phyloP scores from a whole-genome alignment of 495 filamentous ascomycete genomes.

The Aspergillus baeticus region DNA sequence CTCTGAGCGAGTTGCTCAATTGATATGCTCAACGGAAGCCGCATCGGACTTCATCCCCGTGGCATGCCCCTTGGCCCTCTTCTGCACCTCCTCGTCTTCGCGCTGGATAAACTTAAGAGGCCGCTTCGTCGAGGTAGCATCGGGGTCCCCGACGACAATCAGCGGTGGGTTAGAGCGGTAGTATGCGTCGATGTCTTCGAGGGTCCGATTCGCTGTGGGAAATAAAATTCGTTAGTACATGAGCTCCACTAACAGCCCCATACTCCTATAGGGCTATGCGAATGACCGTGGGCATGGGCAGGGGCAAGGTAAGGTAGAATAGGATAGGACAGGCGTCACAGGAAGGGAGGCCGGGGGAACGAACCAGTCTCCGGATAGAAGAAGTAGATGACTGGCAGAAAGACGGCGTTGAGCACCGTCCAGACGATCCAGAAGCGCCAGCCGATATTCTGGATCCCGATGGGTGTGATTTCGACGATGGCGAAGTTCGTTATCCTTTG shows the following conservation, averaged over 20 bases:
- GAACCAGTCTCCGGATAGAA: conserved; percentile 60
- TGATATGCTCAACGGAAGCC: background rate
- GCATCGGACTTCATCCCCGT: background rate
- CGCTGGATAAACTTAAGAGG: conserved; percentile 33
- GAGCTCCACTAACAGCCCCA: too few species aligned
- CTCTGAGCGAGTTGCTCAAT: too few species aligned
- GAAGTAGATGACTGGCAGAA: conserved; percentile 61
- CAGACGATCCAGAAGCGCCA: conserved; percentile 65
- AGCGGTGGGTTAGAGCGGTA: conserved; percentile 43
- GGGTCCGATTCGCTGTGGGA: conserved; percentile 34
- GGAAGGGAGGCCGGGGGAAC: background rate
- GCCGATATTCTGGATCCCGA: conserved; percentile 53
- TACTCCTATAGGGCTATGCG: too few species aligned
- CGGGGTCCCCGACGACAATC: conserved; percentile 37
- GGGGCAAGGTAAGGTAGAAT: too few species aligned
- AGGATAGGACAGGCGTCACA: conserved; percentile 7
- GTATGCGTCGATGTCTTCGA: conserved; percentile 46
- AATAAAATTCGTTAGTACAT: too few species aligned
- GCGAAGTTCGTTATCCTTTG: conserved; percentile 56
- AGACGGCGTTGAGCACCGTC: conserved; percentile 55
- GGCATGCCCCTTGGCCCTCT: background rate
- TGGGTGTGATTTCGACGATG: conserved; percentile 60
- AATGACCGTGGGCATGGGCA: too few species aligned
- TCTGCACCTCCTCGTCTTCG: conserved; percentile 25
- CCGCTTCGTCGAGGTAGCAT: conserved; percentile 26